Evolutionary conservation across 805 yeast species (phyloP).

Genomic region (Monosporozyma aerobia): DNA sequence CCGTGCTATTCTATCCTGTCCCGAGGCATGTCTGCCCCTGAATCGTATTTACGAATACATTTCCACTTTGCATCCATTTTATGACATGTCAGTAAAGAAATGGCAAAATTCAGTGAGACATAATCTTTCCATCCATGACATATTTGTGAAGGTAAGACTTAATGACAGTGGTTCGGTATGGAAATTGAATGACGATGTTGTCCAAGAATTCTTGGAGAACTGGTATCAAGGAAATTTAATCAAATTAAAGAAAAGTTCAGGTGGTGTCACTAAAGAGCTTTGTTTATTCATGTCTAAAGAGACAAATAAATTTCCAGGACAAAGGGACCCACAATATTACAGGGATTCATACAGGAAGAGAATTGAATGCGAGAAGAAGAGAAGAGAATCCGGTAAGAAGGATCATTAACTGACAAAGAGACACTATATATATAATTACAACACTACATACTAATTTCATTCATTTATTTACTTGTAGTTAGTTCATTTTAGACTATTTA

Average conservation of each 20-base stretch:
- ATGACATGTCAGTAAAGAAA: constrained; percentile 36
- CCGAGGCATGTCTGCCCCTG: constrained; percentile 76
- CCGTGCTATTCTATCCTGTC: constrained; percentile 82
- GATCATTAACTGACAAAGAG: too few species aligned
- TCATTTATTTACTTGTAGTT: too few species aligned
- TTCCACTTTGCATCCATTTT: constrained; percentile 37
- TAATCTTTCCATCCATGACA: constrained; percentile 85
- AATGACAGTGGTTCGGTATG: constrained; percentile 99
- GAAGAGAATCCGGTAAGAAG: not conserved
- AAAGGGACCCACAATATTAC: constrained; percentile 1
- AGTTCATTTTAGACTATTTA: too few species aligned
- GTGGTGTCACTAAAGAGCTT: constrained; percentile 67
- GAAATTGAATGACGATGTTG: constrained; percentile 82
- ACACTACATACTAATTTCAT: too few species aligned
- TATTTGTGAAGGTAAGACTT: constrained; percentile 90
- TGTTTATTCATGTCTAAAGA: constrained; percentile 54
- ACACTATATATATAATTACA: too few species aligned
- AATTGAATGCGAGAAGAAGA: not conserved
- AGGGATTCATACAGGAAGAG: not conserved
- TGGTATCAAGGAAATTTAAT: constrained; percentile 64
- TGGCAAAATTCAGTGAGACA: constrained; percentile 99
- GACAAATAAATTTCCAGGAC: constrained; percentile 28
- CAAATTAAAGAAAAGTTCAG: constrained; percentile 58
- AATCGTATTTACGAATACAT: constrained; percentile 91
- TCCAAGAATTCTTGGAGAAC: constrained; percentile 73